Evolutionary conservation across 768 basidiomycete species (phyloP), one percentile per base, ranked within the genome.

Genomic region (Tylopilus sp.): DNA sequence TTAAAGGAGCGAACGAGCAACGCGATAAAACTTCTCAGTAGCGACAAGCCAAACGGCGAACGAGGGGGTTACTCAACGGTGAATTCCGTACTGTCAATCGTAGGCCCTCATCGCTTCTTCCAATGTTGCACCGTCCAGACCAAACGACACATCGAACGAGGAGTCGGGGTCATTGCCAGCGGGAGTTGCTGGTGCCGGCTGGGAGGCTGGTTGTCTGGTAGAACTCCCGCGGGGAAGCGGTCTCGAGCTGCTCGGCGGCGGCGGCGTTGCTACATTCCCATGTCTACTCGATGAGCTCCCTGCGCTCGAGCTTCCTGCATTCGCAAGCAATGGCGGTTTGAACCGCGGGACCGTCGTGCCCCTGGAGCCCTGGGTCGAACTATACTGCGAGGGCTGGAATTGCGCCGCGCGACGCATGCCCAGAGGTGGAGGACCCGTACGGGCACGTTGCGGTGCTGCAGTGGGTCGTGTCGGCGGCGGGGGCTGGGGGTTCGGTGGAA

Each of bases 51-150:
- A 19, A 24, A 44, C n/a, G n/a, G n/a, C n/a, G n/a, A n/a, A n/a
- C n/a, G n/a, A n/a, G n/a, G n/a, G n/a, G n/a, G n/a, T n/a, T 30
- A 28, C 26, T 43, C 33, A 28, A 25, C 14, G 8, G 25, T 24
- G 3, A 3, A 12, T 17, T 51, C 31, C 29, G 21, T 21, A 13
- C 1, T 11, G 13, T 58, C 44, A 68, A 48, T 71, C 67, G 40
- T 71, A 69, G 4, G 63, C 59, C 37, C 58, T 65, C 69, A 69
- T 69, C 6, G 63, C 56, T 46, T 67, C 68, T 52, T 69, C 68
- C n/a, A 71, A 48, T 1, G 55, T 59, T 25, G 69, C 68, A 2
- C 46, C 50, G 33, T 69, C 68, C 56, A 69, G 12, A 25, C 59
- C 67, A 48, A 69, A 71, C 12, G 68, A 69, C 16, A 69, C 33